Conservation (phyloP, 768 basidiomycete genomes). For the Kwoniella sp. region DNA sequence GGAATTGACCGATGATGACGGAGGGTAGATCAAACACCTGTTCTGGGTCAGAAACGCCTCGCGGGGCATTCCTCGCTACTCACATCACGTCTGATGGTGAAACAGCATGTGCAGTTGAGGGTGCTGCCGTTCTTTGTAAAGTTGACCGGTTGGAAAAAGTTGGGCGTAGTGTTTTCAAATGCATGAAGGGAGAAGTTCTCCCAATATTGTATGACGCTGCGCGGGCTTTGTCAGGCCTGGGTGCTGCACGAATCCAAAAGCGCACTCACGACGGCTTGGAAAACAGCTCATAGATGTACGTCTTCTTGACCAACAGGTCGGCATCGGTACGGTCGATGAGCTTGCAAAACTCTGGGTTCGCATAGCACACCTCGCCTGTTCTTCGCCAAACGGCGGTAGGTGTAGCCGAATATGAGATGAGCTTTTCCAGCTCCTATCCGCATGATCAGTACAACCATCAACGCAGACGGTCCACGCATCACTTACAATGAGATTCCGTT, state of each 20-base stretch:
- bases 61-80: neutral
- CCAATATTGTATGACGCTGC: slow-evolving; percentile 53
- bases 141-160: slow-evolving; percentile 88
- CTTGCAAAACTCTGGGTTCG: slow-evolving; percentile 92
- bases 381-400: slow-evolving; percentile 97
- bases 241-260: slow-evolving; percentile 52
- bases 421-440: slow-evolving; percentile 83
- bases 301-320: slow-evolving; percentile 66
- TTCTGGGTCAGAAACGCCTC: neutral
- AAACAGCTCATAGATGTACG: slow-evolving; percentile 67
- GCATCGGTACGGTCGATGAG: slow-evolving; percentile 85
- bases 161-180: slow-evolving; percentile 94
- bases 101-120: slow-evolving; percentile 89
- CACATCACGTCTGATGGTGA: slow-evolving; percentile 81
- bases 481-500: slow-evolving; percentile 79
- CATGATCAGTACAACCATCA: neutral
- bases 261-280: slow-evolving; percentile 95
- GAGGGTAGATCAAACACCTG: slow-evolving; percentile 33
- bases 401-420: slow-evolving; percentile 94
- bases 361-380: slow-evolving; percentile 95
- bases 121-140: slow-evolving; percentile 60
- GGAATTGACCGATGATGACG: slow-evolving; percentile 35
- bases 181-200: slow-evolving; percentile 96
- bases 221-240: neutral
- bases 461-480: neutral